A percentile compares a stretch with the other conserved stretches of the same genome.
These are phyloP conservation scores for Fusarium transvaalense DNA, from an alignment of 2,329 filamentous ascomycete species.

Conservation along the genomic window DNA sequence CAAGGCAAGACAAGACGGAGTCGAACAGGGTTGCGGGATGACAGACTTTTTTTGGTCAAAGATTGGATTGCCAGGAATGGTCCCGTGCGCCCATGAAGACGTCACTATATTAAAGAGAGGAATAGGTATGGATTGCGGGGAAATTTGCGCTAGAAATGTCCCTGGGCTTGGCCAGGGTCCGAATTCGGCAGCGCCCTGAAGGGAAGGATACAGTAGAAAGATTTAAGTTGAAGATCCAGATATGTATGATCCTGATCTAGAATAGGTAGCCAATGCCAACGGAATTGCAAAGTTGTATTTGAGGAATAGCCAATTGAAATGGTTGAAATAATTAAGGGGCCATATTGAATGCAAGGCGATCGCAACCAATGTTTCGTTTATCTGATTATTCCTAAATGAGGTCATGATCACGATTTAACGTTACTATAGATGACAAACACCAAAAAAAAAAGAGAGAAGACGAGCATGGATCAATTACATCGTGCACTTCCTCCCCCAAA, in stretches of 20 bases:
- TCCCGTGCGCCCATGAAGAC: constrained; percentile 44
- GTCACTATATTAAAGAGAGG: constrained; percentile 39
- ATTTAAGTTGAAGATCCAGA: constrained; percentile 22
- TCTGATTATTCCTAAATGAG: constrained; percentile 21
- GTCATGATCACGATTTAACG: constrained; percentile 18
- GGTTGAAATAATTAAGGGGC: constrained; percentile 1
- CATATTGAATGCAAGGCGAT: background rate
- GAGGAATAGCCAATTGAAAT: constrained; percentile 22
- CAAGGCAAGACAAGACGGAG: constrained; percentile 1
- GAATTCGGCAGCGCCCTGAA: constrained; percentile 19
- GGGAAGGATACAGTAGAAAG: background rate
- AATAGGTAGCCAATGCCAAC: constrained; percentile 24
- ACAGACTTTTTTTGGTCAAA: constrained; percentile 45
- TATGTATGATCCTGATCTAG: constrained; percentile 13
- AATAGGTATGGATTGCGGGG: constrained; percentile 33
- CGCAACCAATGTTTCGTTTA: constrained; percentile 10
- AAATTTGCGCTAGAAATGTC: constrained; percentile 27
- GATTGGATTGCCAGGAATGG: constrained; percentile 37
- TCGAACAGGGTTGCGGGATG: constrained; percentile 21
- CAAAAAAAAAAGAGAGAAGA: constrained; percentile 14
- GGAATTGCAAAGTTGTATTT: background rate
- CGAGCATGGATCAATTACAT: constrained; percentile 15
- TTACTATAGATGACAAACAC: constrained; percentile 30
- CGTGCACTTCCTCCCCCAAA: background rate
- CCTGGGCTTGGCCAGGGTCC: constrained; percentile 20